These are phyloP conservation scores for Barnettozyma botsteinii DNA, from an alignment of 805 yeast species.

Conservation along the genomic window DNA sequence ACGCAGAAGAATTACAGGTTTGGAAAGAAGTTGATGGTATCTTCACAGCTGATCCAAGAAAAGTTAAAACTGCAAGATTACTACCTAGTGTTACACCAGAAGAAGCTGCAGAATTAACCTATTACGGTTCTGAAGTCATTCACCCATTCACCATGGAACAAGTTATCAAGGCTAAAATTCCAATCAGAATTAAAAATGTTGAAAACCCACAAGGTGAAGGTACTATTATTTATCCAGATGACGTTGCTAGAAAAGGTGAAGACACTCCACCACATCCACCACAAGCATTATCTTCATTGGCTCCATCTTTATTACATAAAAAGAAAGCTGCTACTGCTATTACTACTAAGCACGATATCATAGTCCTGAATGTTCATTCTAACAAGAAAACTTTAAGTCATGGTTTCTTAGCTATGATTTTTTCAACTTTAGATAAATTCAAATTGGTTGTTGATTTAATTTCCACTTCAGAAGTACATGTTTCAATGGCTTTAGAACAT, in stretches of 20 bases:
- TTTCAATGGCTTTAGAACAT: constrained; percentile 93
- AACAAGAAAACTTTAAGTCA: constrained; percentile 89
- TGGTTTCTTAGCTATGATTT: constrained; percentile 90
- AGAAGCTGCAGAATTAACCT: constrained; percentile 97
- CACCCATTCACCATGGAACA: constrained; percentile 99
- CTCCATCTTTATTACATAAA: constrained; percentile 35
- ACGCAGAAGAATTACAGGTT: constrained; percentile 91
- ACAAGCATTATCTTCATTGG: constrained; percentile 47
- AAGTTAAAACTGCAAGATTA: constrained; percentile 83
- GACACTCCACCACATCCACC: constrained; percentile 95
- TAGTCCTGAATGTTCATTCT: constrained; percentile 89
- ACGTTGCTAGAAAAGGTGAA: constrained; percentile 78
- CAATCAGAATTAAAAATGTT: constrained; percentile 94
- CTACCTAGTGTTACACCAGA: constrained; percentile 91
- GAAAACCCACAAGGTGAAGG: constrained; percentile 91
- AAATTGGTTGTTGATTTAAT: constrained; percentile 90
- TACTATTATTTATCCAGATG: constrained; percentile 90
- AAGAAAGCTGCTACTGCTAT: constrained; percentile 87
- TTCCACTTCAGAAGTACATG: constrained; percentile 96
- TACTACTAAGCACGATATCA: constrained; percentile 88
- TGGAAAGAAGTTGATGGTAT: constrained; percentile 99
- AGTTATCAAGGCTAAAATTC: constrained; percentile 91
- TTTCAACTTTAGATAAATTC: constrained; percentile 77
- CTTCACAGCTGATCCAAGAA: constrained; percentile 97
- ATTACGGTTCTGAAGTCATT: constrained; percentile 96